Percentiles rank a stretch among this genome's conserved stretches.
These are phyloP conservation scores for Aspergillus sclerotioniger DNA, from an alignment of 495 filamentous ascomycete genomes.

Conservation along the genomic window DNA sequence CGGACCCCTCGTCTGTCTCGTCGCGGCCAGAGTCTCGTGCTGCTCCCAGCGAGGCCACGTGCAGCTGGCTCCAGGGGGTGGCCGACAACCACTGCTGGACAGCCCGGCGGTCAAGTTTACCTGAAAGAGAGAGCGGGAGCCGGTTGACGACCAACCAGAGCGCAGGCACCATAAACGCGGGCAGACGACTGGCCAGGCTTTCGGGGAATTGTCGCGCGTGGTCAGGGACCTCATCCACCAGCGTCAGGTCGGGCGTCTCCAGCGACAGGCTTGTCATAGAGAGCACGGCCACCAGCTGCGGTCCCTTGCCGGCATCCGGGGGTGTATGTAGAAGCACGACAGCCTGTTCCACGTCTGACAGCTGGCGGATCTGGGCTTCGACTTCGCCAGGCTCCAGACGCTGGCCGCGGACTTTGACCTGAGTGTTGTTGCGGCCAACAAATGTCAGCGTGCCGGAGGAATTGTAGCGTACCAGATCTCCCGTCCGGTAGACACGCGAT, in stretches of 20 bases:
- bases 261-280: constrained; percentile 16
- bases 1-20: too few species aligned
- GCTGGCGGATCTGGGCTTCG: constrained; percentile 36
- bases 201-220: background rate
- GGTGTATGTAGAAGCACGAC: constrained; percentile 37
- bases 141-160: constrained; percentile 31
- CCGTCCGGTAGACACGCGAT: constrained; percentile 36
- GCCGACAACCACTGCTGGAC: constrained; percentile 1
- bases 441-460: constrained; percentile 24
- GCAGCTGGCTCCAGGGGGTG: background rate
- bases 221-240: background rate
- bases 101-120: constrained; percentile 33
- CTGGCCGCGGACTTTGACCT: constrained; percentile 43
- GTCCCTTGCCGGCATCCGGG: constrained; percentile 5
- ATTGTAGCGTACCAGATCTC: constrained; percentile 26
- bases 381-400: constrained; percentile 46
- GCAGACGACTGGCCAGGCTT: constrained; percentile 7
- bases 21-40: background rate
- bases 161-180: constrained; percentile 41
- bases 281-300: too few species aligned
- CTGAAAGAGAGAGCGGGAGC: constrained; percentile 35
- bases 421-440: constrained; percentile 37
- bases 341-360: background rate
- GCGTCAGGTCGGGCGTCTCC: background rate
- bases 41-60: background rate